A percentile compares a stretch with the other conserved stretches of the same genome.
These are phyloP conservation scores for Capronia americana DNA, from an alignment of 2,329 filamentous ascomycete genomes.

Conservation along the genomic window DNA sequence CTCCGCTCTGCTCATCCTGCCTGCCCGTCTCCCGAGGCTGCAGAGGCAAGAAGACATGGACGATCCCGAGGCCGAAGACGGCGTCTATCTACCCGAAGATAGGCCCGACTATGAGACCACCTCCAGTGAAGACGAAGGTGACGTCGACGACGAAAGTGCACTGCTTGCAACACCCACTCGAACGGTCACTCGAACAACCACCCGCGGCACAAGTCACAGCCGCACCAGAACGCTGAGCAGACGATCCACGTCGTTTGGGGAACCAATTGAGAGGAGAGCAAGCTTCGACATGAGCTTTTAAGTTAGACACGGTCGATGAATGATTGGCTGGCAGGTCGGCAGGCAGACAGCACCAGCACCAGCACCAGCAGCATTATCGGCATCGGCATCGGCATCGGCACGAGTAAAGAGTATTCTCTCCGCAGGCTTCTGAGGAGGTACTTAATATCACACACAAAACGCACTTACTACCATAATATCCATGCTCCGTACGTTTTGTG, in stretches of 20 bases:
- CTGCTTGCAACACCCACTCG: conserved; percentile 5
- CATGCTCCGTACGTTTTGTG: too few relatives aligned
- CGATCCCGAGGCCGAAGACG: neutral
- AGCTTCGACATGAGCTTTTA: conserved; percentile 21
- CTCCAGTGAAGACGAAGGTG: neutral
- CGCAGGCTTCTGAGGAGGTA: too few relatives aligned
- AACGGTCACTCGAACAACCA: conserved; percentile 13
- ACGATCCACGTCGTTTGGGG: conserved; percentile 2
- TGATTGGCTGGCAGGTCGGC: neutral
- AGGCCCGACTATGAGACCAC: neutral
- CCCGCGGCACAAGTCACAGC: conserved; percentile 8
- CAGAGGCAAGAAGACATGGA: conserved; percentile 30
- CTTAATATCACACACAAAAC: too few relatives aligned
- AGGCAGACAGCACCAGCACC: neutral
- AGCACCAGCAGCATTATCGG: too few relatives aligned
- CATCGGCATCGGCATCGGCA: too few relatives aligned
- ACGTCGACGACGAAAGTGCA: conserved; percentile 5
- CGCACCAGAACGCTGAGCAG: conserved; percentile 9
- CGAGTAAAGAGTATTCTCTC: too few relatives aligned
- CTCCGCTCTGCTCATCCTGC: conserved; percentile 28
- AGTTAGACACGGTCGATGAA: neutral
- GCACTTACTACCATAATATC: too few relatives aligned
- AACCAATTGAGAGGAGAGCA: conserved; percentile 18
- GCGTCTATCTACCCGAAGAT: neutral
- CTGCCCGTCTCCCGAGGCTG: conserved; percentile 32